Evolutionary conservation across 1,284 basidiomycete species (phyloP).

Genomic region (Sporisorium reilianum): DNA sequence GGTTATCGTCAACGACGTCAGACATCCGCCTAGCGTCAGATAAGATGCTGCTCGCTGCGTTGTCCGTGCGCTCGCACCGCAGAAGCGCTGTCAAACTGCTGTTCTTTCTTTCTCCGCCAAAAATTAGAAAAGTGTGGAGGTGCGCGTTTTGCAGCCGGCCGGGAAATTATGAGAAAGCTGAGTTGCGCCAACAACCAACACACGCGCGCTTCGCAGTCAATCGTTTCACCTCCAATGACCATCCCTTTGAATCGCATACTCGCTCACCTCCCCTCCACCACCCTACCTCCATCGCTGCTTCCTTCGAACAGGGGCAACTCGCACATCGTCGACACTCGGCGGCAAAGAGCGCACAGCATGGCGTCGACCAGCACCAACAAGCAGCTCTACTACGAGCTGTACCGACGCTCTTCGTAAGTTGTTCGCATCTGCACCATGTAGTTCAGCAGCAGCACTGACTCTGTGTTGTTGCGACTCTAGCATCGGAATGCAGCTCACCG

Average conservation of each 20-base stretch:
- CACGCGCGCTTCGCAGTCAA: background rate
- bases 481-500: constrained; percentile 97
- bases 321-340: background rate
- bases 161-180: background rate
- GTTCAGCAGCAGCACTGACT: too few relatives aligned
- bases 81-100: constrained; percentile 1
- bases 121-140: background rate
- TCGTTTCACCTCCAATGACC: background rate
- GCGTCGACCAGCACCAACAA: constrained; percentile 38
- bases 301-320: too few relatives aligned
- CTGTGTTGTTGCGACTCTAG: constrained; percentile 71
- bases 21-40: background rate
- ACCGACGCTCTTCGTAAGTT: constrained; percentile 60
- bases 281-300: background rate
- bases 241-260: too few relatives aligned
- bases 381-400: constrained; percentile 63
- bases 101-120: too few relatives aligned
- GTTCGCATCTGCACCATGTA: too few relatives aligned
- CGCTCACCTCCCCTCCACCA: background rate
- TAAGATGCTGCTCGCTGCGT: too few relatives aligned
- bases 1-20: background rate
- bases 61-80: too few relatives aligned
- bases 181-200: background rate
- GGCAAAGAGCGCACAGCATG: background rate
- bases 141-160: background rate